Evolutionary conservation across 768 basidiomycete genomes (phyloP), one percentile per base, ranked within the genome.

Genomic region (Leccinum pellstonianum): DNA sequence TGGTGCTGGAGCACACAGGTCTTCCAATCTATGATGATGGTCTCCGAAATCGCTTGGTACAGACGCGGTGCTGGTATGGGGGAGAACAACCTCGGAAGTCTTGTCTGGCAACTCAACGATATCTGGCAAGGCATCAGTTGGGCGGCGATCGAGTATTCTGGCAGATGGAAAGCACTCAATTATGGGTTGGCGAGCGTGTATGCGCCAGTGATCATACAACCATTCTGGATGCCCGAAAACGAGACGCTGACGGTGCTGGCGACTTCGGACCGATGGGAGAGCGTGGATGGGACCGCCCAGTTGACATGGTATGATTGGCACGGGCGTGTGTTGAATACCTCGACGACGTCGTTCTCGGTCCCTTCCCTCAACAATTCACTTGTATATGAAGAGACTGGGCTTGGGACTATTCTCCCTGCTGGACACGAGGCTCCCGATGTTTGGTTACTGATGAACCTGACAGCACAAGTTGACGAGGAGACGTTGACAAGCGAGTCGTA

Each of bases 1-100:
- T 85, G 83, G 83, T 84, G 82, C 69, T 86, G 78, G 75, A 83
- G 81, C 68, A 85, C 84, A 3, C 84, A 85, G 63, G 62, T 85
- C 19, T 85, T 85, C 79, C 84, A 85, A 62, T 74, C 80, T 19
- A 79, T 85, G 77, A 79, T 81, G 49, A 84, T 85, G 76, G 75
- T 79, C n/a, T 76, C 83, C n/a, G 75, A 86, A 66, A 79, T 85
- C 46, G 79, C 83, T 6, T 86, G 78, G 76, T 86, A 86, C 70
- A 75, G 84, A 37, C 81, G 79, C 35, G 83, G 84, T n/a, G 81
- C 84, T 0, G 84, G 84, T 7, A 75, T 76, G 51, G 79, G 80
- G 58, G 83, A 85, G 70, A 81, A 84, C 63, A 84, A 85, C 68
- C 74, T 86, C 31, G 84, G 83, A 9, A 81, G 80, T 12, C 70